Conservation (phyloP, 768 basidiomycete genomes). For the Trametes gibbosa region DNA sequence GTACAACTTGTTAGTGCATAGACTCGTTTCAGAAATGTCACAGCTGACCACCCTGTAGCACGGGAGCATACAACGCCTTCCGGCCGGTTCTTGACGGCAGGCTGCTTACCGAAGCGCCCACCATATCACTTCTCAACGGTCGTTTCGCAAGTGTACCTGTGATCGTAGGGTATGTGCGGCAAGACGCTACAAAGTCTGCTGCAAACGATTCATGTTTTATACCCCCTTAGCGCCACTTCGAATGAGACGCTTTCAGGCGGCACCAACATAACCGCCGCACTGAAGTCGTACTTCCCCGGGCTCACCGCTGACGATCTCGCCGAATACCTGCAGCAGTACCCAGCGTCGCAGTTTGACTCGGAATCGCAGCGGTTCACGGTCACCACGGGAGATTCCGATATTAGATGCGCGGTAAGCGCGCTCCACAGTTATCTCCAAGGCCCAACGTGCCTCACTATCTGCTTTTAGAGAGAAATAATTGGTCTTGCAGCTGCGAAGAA, state of each 20-base stretch:
- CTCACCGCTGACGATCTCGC: constrained; percentile 39
- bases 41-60: constrained; percentile 23
- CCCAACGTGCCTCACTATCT: neutral
- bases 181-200: neutral
- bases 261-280: constrained; percentile 34
- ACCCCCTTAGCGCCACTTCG: constrained; percentile 43
- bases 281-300: constrained; percentile 44
- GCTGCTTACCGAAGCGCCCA: constrained; percentile 50
- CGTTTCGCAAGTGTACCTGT: constrained; percentile 51
- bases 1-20: constrained; percentile 37
- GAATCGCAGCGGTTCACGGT: constrained; percentile 41
- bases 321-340: constrained; percentile 43
- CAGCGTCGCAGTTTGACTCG: constrained; percentile 42
- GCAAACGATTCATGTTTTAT: neutral
- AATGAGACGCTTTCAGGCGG: constrained; percentile 56
- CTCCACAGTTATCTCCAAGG: neutral
- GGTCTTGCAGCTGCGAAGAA: constrained; percentile 38
- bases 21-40: neutral
- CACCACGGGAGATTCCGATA: constrained; percentile 46
- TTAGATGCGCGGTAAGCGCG: constrained; percentile 49
- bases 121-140: constrained; percentile 41
- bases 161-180: constrained; percentile 50
- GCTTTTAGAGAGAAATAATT: constrained; percentile 38
- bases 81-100: constrained; percentile 55
- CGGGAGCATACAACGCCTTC: constrained; percentile 46